Percentiles rank a stretch among this genome's conserved stretches.
These are phyloP conservation scores for Trichophyton rubrum DNA, from an alignment of 2,329 filamentous ascomycete species.

Conservation along the genomic window DNA sequence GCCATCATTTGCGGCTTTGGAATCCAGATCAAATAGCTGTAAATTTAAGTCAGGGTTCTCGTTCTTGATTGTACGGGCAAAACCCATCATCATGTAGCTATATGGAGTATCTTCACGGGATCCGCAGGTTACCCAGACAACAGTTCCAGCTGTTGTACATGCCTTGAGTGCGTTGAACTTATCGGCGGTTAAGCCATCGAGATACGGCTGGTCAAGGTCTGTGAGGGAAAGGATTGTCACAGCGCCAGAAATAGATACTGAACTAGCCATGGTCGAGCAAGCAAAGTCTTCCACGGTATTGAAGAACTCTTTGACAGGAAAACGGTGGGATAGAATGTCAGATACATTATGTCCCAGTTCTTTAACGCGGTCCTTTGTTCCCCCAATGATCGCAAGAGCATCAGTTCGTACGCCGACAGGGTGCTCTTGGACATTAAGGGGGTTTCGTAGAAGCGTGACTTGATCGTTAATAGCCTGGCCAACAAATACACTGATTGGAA, in stretches of 20 bases:
- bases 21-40: not conserved
- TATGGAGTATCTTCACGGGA: not conserved
- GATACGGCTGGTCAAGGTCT: not conserved
- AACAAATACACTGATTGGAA: not conserved
- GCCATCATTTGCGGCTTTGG: not conserved
- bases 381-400: not conserved
- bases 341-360: not conserved
- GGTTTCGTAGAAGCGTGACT: not conserved
- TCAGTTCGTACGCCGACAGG: not conserved
- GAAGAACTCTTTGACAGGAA: not conserved
- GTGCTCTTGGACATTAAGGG: not conserved
- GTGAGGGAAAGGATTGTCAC: not conserved
- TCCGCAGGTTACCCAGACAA: not conserved
- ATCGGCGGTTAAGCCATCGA: not conserved
- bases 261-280: not conserved
- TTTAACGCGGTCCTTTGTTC: not conserved
- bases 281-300: not conserved
- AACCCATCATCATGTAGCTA: conserved; percentile 6
- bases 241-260: not conserved
- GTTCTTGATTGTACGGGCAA: conserved; percentile 1
- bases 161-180: not conserved
- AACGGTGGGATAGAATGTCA: not conserved
- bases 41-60: conserved; percentile 5
- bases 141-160: not conserved
- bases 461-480: conserved; percentile 1